Conservation (phyloP, 352 stramenopile genomes). For the Globisporangium camurandrum region DNA sequence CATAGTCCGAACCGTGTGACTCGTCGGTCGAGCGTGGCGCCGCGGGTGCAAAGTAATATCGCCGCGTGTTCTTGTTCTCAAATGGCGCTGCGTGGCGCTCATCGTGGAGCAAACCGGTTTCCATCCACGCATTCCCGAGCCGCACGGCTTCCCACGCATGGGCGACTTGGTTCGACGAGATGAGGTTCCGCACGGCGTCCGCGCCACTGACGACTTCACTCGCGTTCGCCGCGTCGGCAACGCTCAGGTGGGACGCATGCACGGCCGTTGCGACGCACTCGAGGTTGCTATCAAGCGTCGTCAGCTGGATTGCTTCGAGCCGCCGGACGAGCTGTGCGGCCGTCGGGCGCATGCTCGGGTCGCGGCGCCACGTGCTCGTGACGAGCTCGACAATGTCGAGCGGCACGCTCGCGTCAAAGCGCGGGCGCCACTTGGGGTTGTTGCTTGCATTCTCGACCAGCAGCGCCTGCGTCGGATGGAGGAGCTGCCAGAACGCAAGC, state of each 20-base stretch:
- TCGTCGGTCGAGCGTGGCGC: no score
- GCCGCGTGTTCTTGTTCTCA: constrained; percentile 17
- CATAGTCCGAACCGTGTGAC: no score
- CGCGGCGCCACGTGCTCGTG: constrained; percentile 29
- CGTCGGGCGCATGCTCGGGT: constrained; percentile 26
- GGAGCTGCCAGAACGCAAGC: constrained; percentile 55
- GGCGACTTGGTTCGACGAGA: neutral
- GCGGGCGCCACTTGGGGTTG: constrained; percentile 19
- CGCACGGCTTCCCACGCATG: constrained; percentile 26
- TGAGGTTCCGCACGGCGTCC: constrained; percentile 7
- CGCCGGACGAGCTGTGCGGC: constrained; percentile 29
- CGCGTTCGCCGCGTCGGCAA: constrained; percentile 12
- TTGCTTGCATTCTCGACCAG: constrained; percentile 35
- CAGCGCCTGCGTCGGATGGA: constrained; percentile 21
- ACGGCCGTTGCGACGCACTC: constrained; percentile 20
- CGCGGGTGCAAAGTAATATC: constrained; percentile 44
- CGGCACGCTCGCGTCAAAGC: constrained; percentile 19
- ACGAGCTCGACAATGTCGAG: constrained; percentile 33
- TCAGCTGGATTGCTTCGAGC: constrained; percentile 40
- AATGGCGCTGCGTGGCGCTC: constrained; percentile 28
- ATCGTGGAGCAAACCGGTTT: constrained; percentile 44
- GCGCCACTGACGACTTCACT: constrained; percentile 25
- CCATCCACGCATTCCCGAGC: constrained; percentile 27
- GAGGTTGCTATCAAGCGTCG: constrained; percentile 25
- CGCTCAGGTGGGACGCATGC: constrained; percentile 18